Percentiles rank a stretch among this genome's conserved stretches.
These are phyloP conservation scores for Yarrowia yakushimensis DNA, from an alignment of 805 yeast genomes.

Conservation along the genomic window DNA sequence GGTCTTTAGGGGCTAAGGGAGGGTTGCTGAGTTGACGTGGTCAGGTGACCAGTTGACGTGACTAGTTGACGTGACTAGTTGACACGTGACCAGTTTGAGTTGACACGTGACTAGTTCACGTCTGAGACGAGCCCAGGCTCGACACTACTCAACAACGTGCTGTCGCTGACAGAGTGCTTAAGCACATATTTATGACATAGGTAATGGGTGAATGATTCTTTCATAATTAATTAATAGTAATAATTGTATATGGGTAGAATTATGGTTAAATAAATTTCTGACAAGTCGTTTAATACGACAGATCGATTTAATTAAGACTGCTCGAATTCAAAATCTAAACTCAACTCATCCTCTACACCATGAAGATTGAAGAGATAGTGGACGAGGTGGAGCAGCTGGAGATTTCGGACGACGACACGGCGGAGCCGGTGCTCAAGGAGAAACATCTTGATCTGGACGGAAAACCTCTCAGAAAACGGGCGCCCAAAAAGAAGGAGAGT, in stretches of 20 bases:
- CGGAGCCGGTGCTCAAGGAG: slow-evolving; percentile 14
- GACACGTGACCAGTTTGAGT: no score
- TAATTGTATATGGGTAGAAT: no score
- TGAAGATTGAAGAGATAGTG: slow-evolving; percentile 2
- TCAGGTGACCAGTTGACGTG: no score
- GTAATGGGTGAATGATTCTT: neutral
- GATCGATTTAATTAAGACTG: no score
- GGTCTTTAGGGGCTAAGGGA: neutral
- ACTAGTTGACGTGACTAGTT: no score
- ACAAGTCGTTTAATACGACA: no score
- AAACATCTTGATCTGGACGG: slow-evolving; percentile 15
- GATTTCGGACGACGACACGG: slow-evolving; percentile 17
- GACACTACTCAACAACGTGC: no score
- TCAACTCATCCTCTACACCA: neutral
- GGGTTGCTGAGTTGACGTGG: neutral
- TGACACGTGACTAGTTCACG: no score
- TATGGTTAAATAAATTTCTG: no score
- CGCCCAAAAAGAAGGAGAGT: neutral
- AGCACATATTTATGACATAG: slow-evolving; percentile 15
- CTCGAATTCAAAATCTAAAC: no score
- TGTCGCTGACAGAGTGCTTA: no score
- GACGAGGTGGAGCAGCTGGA: slow-evolving; percentile 4
- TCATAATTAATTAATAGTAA: neutral
- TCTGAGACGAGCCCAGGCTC: no score
- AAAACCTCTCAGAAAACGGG: neutral